A percentile compares a stretch with the other conserved stretches of the same genome.
phyloP scores from a whole-genome alignment of 495 filamentous ascomycete genomes.

The Trichoderma reesei region DNA sequence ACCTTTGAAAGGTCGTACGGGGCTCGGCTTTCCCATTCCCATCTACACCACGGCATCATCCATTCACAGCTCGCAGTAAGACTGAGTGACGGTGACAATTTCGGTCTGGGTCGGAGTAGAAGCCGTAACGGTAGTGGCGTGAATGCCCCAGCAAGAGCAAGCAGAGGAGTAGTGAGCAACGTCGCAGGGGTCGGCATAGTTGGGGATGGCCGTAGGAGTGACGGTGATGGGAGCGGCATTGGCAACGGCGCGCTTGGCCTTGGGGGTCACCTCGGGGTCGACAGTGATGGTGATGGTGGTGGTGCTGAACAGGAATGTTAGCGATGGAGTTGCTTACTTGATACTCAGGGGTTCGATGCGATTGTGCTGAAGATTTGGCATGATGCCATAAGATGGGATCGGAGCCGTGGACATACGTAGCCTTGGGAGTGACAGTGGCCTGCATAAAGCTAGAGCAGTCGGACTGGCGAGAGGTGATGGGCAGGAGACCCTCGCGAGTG shows the following conservation, averaged over 20 bases:
- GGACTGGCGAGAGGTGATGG: slow-evolving; percentile 18
- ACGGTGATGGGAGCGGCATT: slow-evolving; percentile 16
- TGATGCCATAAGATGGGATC: not conserved
- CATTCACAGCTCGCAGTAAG: slow-evolving; percentile 18
- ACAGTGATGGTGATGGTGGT: slow-evolving; percentile 24
- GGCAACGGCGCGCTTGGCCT: slow-evolving; percentile 14
- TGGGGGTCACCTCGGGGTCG: slow-evolving; percentile 13
- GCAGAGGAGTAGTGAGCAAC: slow-evolving; percentile 20
- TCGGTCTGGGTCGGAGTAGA: slow-evolving; percentile 23
- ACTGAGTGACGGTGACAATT: slow-evolving; percentile 22
- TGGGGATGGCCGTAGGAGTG: slow-evolving; percentile 18
- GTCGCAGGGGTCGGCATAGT: slow-evolving; percentile 20
- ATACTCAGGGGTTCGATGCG: too few species aligned
- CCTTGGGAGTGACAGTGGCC: slow-evolving; percentile 23
- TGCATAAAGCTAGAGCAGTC: slow-evolving; percentile 26
- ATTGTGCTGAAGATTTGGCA: too few species aligned
- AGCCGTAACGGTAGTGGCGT: slow-evolving; percentile 21
- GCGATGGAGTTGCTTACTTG: not conserved
- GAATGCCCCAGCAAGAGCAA: slow-evolving; percentile 28
- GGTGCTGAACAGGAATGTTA: slow-evolving; percentile 5
- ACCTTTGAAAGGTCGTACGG: too few species aligned
- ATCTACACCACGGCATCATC: not conserved
- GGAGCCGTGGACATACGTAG: slow-evolving; percentile 17
- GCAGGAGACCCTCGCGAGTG: slow-evolving; percentile 20
- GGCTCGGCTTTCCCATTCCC: not conserved